A percentile compares a stretch with the other conserved stretches of the same genome.
Conservation (phyloP, 2,329 filamentous ascomycete genomes). For the Aspergillus tanneri region DNA sequence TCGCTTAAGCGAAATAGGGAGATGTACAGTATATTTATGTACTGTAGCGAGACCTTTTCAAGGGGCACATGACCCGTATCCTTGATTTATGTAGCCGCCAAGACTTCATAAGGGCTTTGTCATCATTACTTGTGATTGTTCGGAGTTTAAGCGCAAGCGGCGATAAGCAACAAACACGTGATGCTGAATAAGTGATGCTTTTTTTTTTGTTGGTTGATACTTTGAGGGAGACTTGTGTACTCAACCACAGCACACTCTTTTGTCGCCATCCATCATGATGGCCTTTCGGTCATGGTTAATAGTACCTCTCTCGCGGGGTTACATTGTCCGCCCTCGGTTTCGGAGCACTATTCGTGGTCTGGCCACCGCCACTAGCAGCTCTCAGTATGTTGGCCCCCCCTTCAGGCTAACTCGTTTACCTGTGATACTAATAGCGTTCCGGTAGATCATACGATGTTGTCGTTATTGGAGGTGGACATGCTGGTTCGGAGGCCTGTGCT, state of each 20-base stretch:
- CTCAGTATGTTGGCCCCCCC: constrained; percentile 31
- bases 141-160: no score
- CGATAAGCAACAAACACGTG: no score
- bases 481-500: constrained; percentile 88
- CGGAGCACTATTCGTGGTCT: constrained; percentile 30
- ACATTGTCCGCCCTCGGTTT: constrained; percentile 23
- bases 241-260: no score
- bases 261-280: constrained; percentile 24
- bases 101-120: no score
- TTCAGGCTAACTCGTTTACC: not conserved
- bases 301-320: constrained; percentile 29
- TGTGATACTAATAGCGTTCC: constrained; percentile 6
- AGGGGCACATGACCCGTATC: no score
- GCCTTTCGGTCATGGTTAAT: constrained; percentile 36
- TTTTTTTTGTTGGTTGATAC: constrained; percentile 5
- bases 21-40: no score
- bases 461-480: constrained; percentile 93
- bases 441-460: constrained; percentile 80
- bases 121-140: no score
- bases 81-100: no score
- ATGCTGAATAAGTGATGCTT: constrained; percentile 20
- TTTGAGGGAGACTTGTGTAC: no score
- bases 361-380: constrained; percentile 40
- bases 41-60: no score
- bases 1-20: no score